phyloP scores from a whole-genome alignment of 805 yeast species.

The Phaffomyces thermotolerans region DNA sequence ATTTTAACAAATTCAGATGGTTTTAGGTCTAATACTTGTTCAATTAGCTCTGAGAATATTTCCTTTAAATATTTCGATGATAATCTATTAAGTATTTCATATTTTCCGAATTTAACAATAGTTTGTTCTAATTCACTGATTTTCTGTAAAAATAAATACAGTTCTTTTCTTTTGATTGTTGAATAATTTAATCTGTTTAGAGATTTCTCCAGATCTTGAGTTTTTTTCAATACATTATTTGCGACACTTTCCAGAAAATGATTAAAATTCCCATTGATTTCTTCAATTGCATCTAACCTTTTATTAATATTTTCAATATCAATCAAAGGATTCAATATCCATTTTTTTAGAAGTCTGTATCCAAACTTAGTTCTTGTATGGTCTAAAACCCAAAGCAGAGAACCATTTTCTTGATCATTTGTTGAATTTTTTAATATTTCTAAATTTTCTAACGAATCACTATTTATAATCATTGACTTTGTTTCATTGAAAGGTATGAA shows the following conservation, averaged over 20 bases:
- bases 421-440: conserved; percentile 71
- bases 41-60: conserved; percentile 33
- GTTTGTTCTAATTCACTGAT: conserved; percentile 27
- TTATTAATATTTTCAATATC: conserved; percentile 45
- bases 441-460: conserved; percentile 59
- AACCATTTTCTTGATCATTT: conserved; percentile 50
- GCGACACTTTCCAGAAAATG: conserved; percentile 32
- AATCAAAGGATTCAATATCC: conserved; percentile 72
- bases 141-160: conserved; percentile 43
- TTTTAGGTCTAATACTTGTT: conserved; percentile 24
- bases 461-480: conserved; percentile 48
- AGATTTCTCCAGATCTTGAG: conserved; percentile 53
- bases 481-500: conserved; percentile 43
- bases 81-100: conserved; percentile 17
- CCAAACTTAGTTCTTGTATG: conserved; percentile 81
- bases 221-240: conserved; percentile 23
- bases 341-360: conserved; percentile 50
- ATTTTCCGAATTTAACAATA: conserved; percentile 24
- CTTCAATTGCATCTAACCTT: conserved; percentile 57
- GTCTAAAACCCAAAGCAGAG: conserved; percentile 73
- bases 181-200: conserved; percentile 55
- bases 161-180: conserved; percentile 50
- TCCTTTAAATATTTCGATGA: conserved; percentile 30
- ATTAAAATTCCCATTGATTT: conserved; percentile 34
- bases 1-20: conserved; percentile 34